A percentile compares a stretch with the other conserved stretches of the same genome.
phyloP scores from a whole-genome alignment of 2,329 filamentous ascomycete species.

The Penicillium sp. region DNA sequence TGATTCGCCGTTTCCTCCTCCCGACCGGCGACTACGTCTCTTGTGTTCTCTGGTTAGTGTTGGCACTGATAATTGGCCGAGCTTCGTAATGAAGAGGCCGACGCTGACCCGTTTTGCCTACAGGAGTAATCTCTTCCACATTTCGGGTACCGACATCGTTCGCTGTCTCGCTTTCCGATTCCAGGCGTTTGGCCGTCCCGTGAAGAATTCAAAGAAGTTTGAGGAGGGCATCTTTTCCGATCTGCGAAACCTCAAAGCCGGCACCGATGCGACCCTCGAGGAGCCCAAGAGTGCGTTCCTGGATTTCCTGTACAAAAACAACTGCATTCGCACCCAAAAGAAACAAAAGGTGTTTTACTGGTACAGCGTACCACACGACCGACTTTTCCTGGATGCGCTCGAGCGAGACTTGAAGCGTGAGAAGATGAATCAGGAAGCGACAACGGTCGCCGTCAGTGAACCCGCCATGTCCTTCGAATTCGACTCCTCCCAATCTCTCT shows the following conservation, averaged over 20 bases:
- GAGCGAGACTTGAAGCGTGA: constrained; percentile 98
- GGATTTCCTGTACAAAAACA: constrained; percentile 99
- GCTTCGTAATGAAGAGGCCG: constrained; percentile 8
- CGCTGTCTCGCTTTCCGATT: constrained; percentile 97
- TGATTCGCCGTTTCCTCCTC: constrained; percentile 91
- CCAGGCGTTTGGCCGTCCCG: constrained; percentile 95
- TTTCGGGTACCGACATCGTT: constrained; percentile 98
- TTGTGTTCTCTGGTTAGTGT: constrained; percentile 82
- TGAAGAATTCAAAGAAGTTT: constrained; percentile 99
- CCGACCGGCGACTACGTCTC: constrained; percentile 99
- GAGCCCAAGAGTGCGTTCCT: constrained; percentile 98
- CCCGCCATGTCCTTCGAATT: constrained; percentile 98
- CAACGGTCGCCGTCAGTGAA: constrained; percentile 94
- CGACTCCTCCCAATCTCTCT: constrained; percentile 97
- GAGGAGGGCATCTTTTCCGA: constrained; percentile 99
- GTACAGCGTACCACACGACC: constrained; percentile 98
- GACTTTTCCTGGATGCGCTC: constrained; percentile 93
- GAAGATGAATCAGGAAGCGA: constrained; percentile 99
- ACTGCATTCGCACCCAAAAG: constrained; percentile 99
- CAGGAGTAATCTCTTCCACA: constrained; percentile 98
- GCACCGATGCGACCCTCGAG: constrained; percentile 95
- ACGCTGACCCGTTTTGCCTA: constrained; percentile 17
- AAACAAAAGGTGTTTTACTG: constrained; percentile 99
- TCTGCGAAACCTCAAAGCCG: constrained; percentile 95
- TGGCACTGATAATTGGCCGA: constrained; percentile 3